Evolutionary conservation across 345 rosid species (phyloP).

Genomic region (Geranium brycei): DNA sequence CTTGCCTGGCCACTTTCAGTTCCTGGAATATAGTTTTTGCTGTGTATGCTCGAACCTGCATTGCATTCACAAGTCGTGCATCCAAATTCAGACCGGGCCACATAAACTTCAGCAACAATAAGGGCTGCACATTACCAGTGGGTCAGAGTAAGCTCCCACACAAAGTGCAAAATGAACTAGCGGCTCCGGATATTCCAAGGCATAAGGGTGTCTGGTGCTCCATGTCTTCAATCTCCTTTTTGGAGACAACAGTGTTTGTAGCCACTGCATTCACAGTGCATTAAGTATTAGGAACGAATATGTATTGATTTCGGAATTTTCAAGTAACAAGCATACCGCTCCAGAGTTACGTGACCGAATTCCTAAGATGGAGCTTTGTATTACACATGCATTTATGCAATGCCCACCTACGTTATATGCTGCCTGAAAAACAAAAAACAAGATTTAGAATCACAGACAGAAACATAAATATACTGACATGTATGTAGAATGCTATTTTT

Average conservation of each 20-base stretch:
- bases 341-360: slow-evolving; percentile 49
- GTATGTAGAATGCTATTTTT: background rate
- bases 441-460: background rate
- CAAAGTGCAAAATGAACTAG: slow-evolving; percentile 75
- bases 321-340: slow-evolving; percentile 29
- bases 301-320: no score
- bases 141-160: slow-evolving; percentile 64
- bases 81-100: background rate
- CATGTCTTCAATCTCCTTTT: slow-evolving; percentile 47
- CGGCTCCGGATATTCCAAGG: slow-evolving; percentile 70
- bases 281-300: no score
- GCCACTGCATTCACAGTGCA: slow-evolving; percentile 41
- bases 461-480: background rate
- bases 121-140: slow-evolving; percentile 27
- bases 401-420: slow-evolving; percentile 70
- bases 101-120: slow-evolving; percentile 1
- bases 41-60: slow-evolving; percentile 55
- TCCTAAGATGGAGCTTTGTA: slow-evolving; percentile 63
- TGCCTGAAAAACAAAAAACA: slow-evolving; percentile 35
- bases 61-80: slow-evolving; percentile 2
- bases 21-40: slow-evolving; percentile 50
- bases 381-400: slow-evolving; percentile 39
- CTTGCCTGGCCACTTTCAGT: slow-evolving; percentile 47
- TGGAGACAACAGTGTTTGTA: slow-evolving; percentile 59
- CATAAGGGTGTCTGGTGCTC: slow-evolving; percentile 43